phyloP scores from a whole-genome alignment of 768 basidiomycete genomes.

The Mycena polygramma region DNA sequence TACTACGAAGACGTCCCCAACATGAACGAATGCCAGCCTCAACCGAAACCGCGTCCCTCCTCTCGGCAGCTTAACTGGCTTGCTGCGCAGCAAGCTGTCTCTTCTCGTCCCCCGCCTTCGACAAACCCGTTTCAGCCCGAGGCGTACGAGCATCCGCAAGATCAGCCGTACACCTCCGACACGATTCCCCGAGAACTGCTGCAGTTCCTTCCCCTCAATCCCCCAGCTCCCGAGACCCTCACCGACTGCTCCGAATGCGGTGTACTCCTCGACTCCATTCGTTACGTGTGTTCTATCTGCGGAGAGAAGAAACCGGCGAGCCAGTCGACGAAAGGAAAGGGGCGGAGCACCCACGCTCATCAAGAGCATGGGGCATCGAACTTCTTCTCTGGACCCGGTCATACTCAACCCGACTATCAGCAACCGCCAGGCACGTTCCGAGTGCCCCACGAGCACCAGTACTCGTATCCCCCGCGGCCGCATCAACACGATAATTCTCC shows the following conservation, averaged over 20 bases:
- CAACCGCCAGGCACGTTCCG: slow-evolving; percentile 4
- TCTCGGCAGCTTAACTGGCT: slow-evolving; percentile 79
- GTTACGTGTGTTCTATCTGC: slow-evolving; percentile 91
- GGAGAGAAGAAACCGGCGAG: slow-evolving; percentile 76
- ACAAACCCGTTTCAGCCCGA: slow-evolving; percentile 47
- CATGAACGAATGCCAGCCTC: slow-evolving; percentile 44
- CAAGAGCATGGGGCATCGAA: slow-evolving; percentile 46
- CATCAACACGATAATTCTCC: slow-evolving; percentile 19
- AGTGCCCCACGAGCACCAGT: slow-evolving; percentile 23
- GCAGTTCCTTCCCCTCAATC: slow-evolving; percentile 60
- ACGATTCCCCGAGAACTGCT: slow-evolving; percentile 66
- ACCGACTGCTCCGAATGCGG: slow-evolving; percentile 91
- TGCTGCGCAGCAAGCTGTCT: slow-evolving; percentile 61
- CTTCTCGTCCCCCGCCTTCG: slow-evolving; percentile 39
- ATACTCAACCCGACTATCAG: slow-evolving; percentile 14
- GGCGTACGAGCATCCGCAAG: slow-evolving; percentile 39
- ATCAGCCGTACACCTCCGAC: slow-evolving; percentile 38
- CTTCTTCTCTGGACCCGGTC: slow-evolving; percentile 41
- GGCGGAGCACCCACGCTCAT: slow-evolving; percentile 49
- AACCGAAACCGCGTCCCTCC: slow-evolving; percentile 64
- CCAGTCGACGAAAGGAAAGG: slow-evolving; percentile 63
- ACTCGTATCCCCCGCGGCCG: slow-evolving; percentile 34
- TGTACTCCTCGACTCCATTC: slow-evolving; percentile 78
- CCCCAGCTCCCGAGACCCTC: slow-evolving; percentile 70
- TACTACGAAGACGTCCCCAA: slow-evolving; percentile 61